Percentiles rank a stretch among this genome's conserved stretches.
phyloP scores from a whole-genome alignment of 2,329 filamentous ascomycete species.

The Passalora sequoiae region DNA sequence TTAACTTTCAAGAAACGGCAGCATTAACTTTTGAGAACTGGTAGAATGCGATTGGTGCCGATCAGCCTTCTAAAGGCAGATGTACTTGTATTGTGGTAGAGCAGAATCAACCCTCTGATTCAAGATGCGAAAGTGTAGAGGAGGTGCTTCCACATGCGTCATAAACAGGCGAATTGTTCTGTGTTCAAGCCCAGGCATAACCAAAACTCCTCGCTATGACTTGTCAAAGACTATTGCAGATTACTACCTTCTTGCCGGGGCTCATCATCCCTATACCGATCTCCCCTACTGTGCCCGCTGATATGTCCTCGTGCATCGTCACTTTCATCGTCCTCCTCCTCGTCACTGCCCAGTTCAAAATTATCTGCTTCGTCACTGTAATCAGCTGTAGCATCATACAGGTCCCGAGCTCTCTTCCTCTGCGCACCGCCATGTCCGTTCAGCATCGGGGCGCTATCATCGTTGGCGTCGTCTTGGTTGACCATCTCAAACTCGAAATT shows the following conservation, averaged over 20 bases:
- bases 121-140: no score
- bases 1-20: no score
- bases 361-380: conserved; percentile 63
- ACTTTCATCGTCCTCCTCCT: conserved; percentile 21
- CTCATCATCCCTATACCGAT: neutral
- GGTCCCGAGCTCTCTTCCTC: conserved; percentile 68
- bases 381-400: conserved; percentile 96
- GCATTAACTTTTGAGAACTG: no score
- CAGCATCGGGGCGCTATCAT: conserved; percentile 28
- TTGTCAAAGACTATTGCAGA: neutral
- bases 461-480: conserved; percentile 65
- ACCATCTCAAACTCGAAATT: conserved; percentile 94
- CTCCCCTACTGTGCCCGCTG: neutral
- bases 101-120: no score
- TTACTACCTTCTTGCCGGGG: neutral
- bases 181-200: neutral
- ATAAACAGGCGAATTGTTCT: neutral
- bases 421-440: conserved; percentile 41
- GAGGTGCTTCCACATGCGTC: neutral
- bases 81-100: no score
- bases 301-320: neutral
- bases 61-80: no score
- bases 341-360: conserved; percentile 23
- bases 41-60: no score
- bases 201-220: neutral